phyloP scores from a whole-genome alignment of 2,329 filamentous ascomycete species.

The Phyllosticta citriasiana region DNA sequence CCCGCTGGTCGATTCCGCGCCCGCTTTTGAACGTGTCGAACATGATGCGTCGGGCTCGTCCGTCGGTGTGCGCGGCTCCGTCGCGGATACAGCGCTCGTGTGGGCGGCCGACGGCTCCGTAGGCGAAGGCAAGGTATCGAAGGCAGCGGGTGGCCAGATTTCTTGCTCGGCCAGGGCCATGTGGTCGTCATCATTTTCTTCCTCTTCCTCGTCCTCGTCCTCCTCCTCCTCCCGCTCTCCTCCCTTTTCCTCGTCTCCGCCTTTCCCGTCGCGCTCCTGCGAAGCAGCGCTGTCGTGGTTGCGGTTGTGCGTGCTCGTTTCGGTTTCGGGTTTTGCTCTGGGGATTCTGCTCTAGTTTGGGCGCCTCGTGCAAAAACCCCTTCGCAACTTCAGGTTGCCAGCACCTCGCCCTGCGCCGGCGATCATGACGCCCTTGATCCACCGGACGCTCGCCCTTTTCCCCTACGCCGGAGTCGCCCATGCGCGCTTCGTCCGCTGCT shows the following conservation, averaged over 20 bases:
- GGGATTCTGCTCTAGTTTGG: background rate
- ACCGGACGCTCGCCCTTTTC: background rate
- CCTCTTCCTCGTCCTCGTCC: background rate
- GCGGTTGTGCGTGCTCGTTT: no score
- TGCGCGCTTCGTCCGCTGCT: background rate
- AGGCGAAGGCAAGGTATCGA: slow-evolving; percentile 14
- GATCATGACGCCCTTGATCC: slow-evolving; percentile 20
- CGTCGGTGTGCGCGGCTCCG: slow-evolving; percentile 20
- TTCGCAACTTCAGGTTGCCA: slow-evolving; percentile 5
- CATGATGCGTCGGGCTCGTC: slow-evolving; percentile 19
- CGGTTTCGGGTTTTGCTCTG: no score
- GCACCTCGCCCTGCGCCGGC: slow-evolving; percentile 17
- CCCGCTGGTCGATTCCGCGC: slow-evolving; percentile 17
- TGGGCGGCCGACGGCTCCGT: slow-evolving; percentile 12
- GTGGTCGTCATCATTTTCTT: no score
- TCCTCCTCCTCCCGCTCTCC: background rate
- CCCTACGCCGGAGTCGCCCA: background rate
- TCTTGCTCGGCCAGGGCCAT: background rate
- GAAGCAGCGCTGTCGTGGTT: no score
- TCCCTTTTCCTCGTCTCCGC: slow-evolving; percentile 15
- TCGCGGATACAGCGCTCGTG: slow-evolving; percentile 21
- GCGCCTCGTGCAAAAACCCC: slow-evolving; percentile 14
- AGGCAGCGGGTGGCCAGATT: background rate
- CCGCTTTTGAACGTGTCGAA: slow-evolving; percentile 14
- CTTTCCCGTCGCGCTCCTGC: slow-evolving; percentile 11